Conservation (phyloP, 345 rosid species). For the Corchorus olitorius region DNA sequence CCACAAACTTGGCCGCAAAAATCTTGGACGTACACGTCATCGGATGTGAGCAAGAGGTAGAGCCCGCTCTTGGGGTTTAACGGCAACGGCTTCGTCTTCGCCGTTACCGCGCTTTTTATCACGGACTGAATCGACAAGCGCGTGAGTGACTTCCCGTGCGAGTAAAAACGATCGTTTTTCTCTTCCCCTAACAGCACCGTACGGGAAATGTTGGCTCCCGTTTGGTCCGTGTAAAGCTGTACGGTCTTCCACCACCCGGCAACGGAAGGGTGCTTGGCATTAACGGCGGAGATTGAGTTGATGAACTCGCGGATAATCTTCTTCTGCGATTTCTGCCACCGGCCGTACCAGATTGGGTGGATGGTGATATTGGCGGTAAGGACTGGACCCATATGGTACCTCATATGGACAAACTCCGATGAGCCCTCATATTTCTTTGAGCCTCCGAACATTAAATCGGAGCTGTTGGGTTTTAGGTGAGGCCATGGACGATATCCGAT, state of each 20-base stretch:
- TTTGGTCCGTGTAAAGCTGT: constrained; percentile 84
- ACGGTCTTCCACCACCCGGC: constrained; percentile 97
- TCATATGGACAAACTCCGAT: constrained; percentile 76
- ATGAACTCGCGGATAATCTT: constrained; percentile 87
- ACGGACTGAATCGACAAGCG: constrained; percentile 85
- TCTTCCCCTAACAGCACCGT: constrained; percentile 67
- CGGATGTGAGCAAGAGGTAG: constrained; percentile 77
- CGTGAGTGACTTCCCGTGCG: constrained; percentile 85
- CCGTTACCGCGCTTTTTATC: constrained; percentile 73
- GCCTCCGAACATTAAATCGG: constrained; percentile 47
- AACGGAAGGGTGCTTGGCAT: constrained; percentile 64
- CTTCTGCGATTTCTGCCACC: constrained; percentile 73
- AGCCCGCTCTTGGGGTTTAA: constrained; percentile 71
- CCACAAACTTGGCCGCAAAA: constrained; percentile 94
- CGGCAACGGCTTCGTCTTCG: constrained; percentile 69
- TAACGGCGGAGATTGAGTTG: constrained; percentile 65
- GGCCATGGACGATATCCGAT: constrained; percentile 85
- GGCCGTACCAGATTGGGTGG: constrained; percentile 94
- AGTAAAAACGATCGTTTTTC: constrained; percentile 89
- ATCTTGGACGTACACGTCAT: constrained; percentile 95
- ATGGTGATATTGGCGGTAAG: constrained; percentile 84
- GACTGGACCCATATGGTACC: constrained; percentile 97
- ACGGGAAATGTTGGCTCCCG: constrained; percentile 63
- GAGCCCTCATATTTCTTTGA: constrained; percentile 95
- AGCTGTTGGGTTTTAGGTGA: constrained; percentile 44